phyloP scores from a whole-genome alignment of 768 basidiomycete genomes.

The Filobasidium wieringae region DNA sequence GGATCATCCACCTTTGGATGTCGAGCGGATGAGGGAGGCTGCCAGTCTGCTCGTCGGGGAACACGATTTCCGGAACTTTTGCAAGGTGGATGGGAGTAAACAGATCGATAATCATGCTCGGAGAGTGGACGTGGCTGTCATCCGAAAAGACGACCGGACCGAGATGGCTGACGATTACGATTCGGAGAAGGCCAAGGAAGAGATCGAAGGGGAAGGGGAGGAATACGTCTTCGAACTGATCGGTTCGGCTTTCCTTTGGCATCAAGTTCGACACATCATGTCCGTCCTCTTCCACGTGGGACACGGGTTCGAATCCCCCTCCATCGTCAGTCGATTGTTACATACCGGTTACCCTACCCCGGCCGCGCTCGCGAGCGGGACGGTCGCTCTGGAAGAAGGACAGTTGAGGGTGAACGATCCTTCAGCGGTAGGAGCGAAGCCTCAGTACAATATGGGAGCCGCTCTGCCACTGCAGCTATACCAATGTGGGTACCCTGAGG shows the following conservation, averaged over 20 bases:
- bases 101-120: conserved; percentile 73
- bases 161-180: not conserved
- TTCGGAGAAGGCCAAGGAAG: not conserved
- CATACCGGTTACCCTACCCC: conserved; percentile 50
- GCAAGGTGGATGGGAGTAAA: conserved; percentile 82
- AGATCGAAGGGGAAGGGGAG: conserved; percentile 15
- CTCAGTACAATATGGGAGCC: conserved; percentile 88
- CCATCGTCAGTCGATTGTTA: conserved; percentile 58
- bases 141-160: not conserved
- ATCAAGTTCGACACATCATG: conserved; percentile 93
- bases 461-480: conserved; percentile 81
- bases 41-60: conserved; percentile 63
- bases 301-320: conserved; percentile 60
- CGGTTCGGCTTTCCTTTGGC: conserved; percentile 82
- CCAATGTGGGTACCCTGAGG: conserved; percentile 65
- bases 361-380: not conserved
- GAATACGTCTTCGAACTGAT: conserved; percentile 70
- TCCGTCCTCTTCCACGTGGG: conserved; percentile 81
- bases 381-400: not conserved
- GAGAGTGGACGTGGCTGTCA: conserved; percentile 51
- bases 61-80: conserved; percentile 92
- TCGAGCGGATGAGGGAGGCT: conserved; percentile 62
- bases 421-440: conserved; percentile 45
- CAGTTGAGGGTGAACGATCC: not conserved
- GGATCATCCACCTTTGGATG: conserved; percentile 47